A percentile compares a stretch with the other conserved stretches of the same genome.
Conservation (phyloP, 768 basidiomycete genomes). For the Sutorius australiensis region DNA sequence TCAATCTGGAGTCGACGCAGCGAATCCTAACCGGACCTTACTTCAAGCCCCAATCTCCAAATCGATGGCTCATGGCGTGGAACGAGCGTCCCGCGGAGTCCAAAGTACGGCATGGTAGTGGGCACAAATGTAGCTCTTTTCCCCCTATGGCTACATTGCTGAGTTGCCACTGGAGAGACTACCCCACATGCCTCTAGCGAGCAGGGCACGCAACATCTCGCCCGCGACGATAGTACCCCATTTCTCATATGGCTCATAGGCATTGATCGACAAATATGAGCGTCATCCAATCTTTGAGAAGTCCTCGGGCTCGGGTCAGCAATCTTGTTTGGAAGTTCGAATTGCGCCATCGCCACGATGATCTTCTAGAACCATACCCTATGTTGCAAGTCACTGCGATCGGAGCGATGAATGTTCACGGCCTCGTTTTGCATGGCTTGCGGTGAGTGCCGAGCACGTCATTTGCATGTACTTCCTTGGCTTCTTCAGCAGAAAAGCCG, state of each 20-base stretch:
- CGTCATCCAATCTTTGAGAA: no score
- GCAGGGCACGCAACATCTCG: neutral
- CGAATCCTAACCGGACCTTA: neutral
- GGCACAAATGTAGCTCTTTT: neutral
- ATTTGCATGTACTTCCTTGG: neutral
- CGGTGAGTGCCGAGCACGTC: neutral
- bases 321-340: no score
- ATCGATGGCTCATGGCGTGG: neutral
- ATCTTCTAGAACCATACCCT: neutral
- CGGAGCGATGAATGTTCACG: neutral
- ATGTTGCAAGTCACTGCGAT: neutral
- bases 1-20: neutral
- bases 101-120: neutral
- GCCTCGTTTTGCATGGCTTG: neutral
- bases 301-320: no score
- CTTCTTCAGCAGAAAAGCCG: neutral
- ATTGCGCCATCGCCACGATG: no score
- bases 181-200: neutral
- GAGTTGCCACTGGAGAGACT: neutral
- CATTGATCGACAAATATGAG: no score
- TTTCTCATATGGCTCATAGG: neutral
- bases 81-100: slow-evolving; percentile 1
- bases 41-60: neutral
- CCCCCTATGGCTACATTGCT: neutral
- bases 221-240: neutral